Percentiles rank a stretch among this genome's conserved stretches.
Evolutionary conservation across 148 eudicot species (phyloP).

Genomic region (Vaccinium darrowii): DNA sequence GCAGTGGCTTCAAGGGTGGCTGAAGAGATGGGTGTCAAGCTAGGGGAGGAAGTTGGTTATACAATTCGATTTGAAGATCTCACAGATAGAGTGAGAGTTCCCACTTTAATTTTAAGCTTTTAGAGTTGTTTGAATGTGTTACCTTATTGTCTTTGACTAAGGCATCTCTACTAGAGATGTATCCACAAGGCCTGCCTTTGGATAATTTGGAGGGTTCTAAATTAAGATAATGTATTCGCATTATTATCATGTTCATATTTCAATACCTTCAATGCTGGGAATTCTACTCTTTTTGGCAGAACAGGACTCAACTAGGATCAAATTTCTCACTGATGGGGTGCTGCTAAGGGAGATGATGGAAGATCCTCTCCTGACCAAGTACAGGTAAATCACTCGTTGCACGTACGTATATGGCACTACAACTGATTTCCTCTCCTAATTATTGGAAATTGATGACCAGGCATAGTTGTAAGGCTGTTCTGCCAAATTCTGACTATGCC

Average conservation of each 20-base stretch:
- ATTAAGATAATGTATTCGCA: not conserved
- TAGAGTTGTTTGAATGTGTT: not conserved
- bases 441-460: not conserved
- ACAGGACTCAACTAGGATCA: conserved; percentile 84
- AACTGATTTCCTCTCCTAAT: not conserved
- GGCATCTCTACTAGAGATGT: not conserved
- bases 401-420: not conserved
- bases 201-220: not conserved
- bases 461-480: not conserved
- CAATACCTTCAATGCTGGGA: conserved; percentile 19
- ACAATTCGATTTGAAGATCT: conserved; percentile 95
- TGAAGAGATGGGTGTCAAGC: conserved; percentile 92
- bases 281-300: conserved; percentile 40
- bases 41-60: conserved; percentile 99
- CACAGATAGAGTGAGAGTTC: conserved; percentile 53
- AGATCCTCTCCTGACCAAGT: conserved; percentile 90
- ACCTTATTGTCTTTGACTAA: not conserved
- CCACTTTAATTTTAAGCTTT: not conserved
- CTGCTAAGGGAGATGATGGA: conserved; percentile 98
- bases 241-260: conserved; percentile 4
- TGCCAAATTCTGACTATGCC: not conserved
- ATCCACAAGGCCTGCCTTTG: not conserved
- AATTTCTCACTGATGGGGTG: conserved; percentile 97
- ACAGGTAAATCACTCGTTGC: conserved; percentile 46
- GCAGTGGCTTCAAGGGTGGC: conserved; percentile 94